Conservation (phyloP, 495 filamentous ascomycete species). For the Rusavskia elegans region DNA sequence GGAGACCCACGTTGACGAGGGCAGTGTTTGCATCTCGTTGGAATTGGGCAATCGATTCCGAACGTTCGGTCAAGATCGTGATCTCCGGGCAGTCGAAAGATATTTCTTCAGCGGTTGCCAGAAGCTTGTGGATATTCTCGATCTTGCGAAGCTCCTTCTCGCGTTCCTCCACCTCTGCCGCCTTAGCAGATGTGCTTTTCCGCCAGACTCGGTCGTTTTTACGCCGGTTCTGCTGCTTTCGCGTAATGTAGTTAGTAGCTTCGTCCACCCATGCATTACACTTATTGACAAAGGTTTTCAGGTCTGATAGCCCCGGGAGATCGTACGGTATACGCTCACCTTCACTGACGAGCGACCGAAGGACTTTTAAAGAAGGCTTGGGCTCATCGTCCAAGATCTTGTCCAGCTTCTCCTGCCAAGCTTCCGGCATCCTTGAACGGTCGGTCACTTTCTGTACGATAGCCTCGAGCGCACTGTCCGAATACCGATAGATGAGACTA, state of each 20-base stretch:
- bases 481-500: slow-evolving; percentile 56
- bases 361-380: slow-evolving; percentile 68
- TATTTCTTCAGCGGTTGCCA: slow-evolving; percentile 71
- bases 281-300: slow-evolving; percentile 80
- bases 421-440: slow-evolving; percentile 69
- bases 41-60: slow-evolving; percentile 74
- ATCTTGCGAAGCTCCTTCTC: slow-evolving; percentile 81
- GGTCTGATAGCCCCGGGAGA: slow-evolving; percentile 62
- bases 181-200: slow-evolving; percentile 51
- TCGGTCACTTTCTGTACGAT: slow-evolving; percentile 67
- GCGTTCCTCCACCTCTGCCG: slow-evolving; percentile 72
- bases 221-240: slow-evolving; percentile 94
- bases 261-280: slow-evolving; percentile 98
- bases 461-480: slow-evolving; percentile 48
- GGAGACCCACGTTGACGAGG: slow-evolving; percentile 42
- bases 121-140: slow-evolving; percentile 72
- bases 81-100: slow-evolving; percentile 95
- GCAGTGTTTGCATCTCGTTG: slow-evolving; percentile 58
- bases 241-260: slow-evolving; percentile 88
- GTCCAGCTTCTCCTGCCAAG: slow-evolving; percentile 83
- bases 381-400: slow-evolving; percentile 67
- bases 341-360: slow-evolving; percentile 75
- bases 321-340: slow-evolving; percentile 96
- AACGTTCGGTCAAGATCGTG: slow-evolving; percentile 68
- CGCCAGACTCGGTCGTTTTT: slow-evolving; percentile 94